Evolutionary conservation across 208 protist species (phyloP), one percentile per base, ranked within the genome.

Genomic region (Zelonia costaricensis): DNA sequence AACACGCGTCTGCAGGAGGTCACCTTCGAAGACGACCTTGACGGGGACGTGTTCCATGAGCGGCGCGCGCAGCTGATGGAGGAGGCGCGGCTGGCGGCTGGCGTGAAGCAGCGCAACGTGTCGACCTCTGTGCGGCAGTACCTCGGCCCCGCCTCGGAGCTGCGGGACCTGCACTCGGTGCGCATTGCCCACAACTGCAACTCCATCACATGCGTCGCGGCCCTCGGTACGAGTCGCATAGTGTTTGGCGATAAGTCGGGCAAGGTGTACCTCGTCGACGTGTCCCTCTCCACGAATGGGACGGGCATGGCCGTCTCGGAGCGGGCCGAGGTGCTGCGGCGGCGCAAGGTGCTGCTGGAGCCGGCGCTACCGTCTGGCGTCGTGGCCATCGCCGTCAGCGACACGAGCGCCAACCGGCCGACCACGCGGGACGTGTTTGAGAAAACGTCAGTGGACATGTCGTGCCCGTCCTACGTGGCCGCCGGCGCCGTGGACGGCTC

Each of bases 201-300:
- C 68, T 70, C 83, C 40, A 73, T 95, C 44, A 93, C 90, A n/a
- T 84, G 83, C 35, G 82, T 93, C 31, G 84, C 84, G 20, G 54
- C 63, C 42, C 76, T 95, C 56, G 85, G 84, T 25, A 46, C 35
- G 0, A 78, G 91, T 13, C 52, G 86, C 27, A 64, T 95, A 25
- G 78, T 88, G 8, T 80, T 91, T 30, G 91, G 91, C 28, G 91
- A 97, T 56, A 97, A 97, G 66, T 78, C 88, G 1, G 91, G 91
- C 1, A 78, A 84, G 22, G 86, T 94, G 16, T 95, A 90, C 61
- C 20, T 88, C 4, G 76, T 67, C 1, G 76, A 88, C 56, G 47
- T 72, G 35, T 89, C 43, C n/a, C 36, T 70, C 18, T 35, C 62
- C 23, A 64, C 62, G 48, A 47, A 44, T 10, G 51, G 49, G 8